These are phyloP conservation scores for Metschnikowia orientalis DNA, from an alignment of 805 yeast genomes.

Conservation along the genomic window DNA sequence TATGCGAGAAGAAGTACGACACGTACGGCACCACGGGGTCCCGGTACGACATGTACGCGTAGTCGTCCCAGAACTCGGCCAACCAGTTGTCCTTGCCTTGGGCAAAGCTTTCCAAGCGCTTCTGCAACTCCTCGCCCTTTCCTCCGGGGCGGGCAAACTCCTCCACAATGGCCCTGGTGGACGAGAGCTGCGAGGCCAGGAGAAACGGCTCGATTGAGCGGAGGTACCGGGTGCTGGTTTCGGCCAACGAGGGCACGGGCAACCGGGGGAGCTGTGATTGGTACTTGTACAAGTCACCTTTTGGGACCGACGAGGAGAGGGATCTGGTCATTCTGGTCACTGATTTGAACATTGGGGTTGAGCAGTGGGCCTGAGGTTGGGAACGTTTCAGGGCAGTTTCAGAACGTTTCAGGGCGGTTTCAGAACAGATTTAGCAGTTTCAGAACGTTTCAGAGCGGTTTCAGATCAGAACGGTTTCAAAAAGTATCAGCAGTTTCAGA, in stretches of 20 bases:
- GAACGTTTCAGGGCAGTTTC: background rate
- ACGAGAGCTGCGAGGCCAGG: slow-evolving; percentile 45
- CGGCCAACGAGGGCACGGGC: slow-evolving; percentile 80
- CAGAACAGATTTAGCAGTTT: no score
- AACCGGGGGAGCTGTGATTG: slow-evolving; percentile 74
- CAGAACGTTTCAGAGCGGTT: no score
- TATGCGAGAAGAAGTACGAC: slow-evolving; percentile 84
- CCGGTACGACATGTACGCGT: slow-evolving; percentile 83
- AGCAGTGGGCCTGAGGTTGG: background rate
- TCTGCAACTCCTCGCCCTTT: slow-evolving; percentile 63
- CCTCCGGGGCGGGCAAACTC: slow-evolving; percentile 64
- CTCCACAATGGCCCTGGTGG: slow-evolving; percentile 53
- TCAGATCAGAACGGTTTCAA: no score
- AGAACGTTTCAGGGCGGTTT: no score
- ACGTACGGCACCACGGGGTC: slow-evolving; percentile 96
- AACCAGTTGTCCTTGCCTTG: slow-evolving; percentile 78
- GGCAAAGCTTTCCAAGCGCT: slow-evolving; percentile 57
- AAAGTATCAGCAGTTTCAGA: no score
- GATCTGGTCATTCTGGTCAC: slow-evolving; percentile 17
- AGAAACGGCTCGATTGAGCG: slow-evolving; percentile 68
- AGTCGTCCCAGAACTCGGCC: slow-evolving; percentile 88
- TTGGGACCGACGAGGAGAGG: slow-evolving; percentile 27
- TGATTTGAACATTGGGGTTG: slow-evolving; percentile 13
- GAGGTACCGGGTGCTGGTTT: slow-evolving; percentile 67
- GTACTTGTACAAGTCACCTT: slow-evolving; percentile 67